These are phyloP conservation scores for Bjerkandera adusta DNA, from an alignment of 1,284 basidiomycete genomes.

Conservation along the genomic window DNA sequence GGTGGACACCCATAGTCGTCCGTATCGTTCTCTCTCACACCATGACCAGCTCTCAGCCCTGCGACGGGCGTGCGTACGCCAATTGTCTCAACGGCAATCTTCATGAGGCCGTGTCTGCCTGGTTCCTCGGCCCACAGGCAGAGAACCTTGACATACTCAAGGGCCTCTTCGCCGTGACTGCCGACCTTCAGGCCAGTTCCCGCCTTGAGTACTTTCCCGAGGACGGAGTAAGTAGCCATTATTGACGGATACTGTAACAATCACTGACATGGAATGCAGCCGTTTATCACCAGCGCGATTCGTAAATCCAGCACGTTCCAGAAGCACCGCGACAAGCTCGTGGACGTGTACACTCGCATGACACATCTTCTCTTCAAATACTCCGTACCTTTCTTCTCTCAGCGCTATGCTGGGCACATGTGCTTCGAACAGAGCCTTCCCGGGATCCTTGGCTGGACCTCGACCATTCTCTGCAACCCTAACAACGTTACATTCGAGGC, in stretches of 20 bases:
- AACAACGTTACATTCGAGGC: constrained; percentile 45
- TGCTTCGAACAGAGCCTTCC: constrained; percentile 36
- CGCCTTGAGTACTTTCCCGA: constrained; percentile 19
- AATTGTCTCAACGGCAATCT: constrained; percentile 10
- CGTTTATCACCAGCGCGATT: constrained; percentile 18
- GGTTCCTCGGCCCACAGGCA: constrained; percentile 29
- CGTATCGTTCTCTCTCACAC: too few relatives aligned
- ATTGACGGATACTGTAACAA: not conserved
- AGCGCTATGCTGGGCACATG: constrained; percentile 45
- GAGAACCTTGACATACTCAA: constrained; percentile 26
- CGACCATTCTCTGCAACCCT: constrained; percentile 38
- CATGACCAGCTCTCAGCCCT: too few relatives aligned
- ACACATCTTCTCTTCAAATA: constrained; percentile 24
- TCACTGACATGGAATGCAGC: too few relatives aligned
- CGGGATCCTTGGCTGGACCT: constrained; percentile 36
- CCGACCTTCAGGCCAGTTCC: constrained; percentile 13
- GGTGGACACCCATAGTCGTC: too few relatives aligned
- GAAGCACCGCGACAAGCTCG: constrained; percentile 16
- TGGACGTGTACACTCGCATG: constrained; percentile 15
- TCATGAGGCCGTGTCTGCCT: constrained; percentile 28
- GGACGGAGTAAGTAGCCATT: constrained; percentile 13
- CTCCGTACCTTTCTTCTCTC: constrained; percentile 39
- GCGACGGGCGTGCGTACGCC: too few relatives aligned
- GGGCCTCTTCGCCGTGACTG: constrained; percentile 16
- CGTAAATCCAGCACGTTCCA: constrained; percentile 19